These are phyloP conservation scores for Aristolochia fimbriata DNA, from an alignment of 164 flowering plant genomes.

Conservation along the genomic window DNA sequence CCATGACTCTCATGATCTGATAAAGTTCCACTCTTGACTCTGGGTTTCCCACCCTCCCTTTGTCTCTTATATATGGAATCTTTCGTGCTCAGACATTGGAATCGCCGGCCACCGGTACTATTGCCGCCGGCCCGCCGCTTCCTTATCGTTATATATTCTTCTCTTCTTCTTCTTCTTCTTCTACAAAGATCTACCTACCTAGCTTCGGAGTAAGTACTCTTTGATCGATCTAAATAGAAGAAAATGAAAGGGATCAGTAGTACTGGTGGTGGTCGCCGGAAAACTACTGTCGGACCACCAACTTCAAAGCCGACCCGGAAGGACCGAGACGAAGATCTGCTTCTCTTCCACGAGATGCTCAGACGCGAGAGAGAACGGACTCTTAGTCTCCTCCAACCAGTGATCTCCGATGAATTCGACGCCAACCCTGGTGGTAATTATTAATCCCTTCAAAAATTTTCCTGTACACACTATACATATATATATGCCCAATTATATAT, in stretches of 20 bases:
- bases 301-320: slow-evolving; percentile 5
- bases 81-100: neutral
- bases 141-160: too few species aligned
- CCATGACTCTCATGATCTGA: too few species aligned
- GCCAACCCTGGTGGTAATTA: slow-evolving; percentile 13
- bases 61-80: too few species aligned
- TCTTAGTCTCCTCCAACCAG: slow-evolving; percentile 47
- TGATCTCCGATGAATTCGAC: slow-evolving; percentile 46
- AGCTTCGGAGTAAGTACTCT: too few species aligned
- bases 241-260: slow-evolving; percentile 4
- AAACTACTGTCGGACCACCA: slow-evolving; percentile 4
- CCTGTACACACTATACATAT: too few species aligned
- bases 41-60: too few species aligned
- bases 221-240: too few species aligned
- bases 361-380: slow-evolving; percentile 31
- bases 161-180: too few species aligned
- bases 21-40: too few species aligned
- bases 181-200: too few species aligned
- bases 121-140: too few species aligned
- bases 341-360: slow-evolving; percentile 40
- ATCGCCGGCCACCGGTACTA: slow-evolving; percentile 2
- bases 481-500: neutral
- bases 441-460: too few species aligned
- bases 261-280: slow-evolving; percentile 3
- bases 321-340: slow-evolving; percentile 40